Evolutionary conservation across 73 alveolate genomes (phyloP), one percentile per base, ranked within the genome.

Genomic region (Paramecium sonneborni): DNA sequence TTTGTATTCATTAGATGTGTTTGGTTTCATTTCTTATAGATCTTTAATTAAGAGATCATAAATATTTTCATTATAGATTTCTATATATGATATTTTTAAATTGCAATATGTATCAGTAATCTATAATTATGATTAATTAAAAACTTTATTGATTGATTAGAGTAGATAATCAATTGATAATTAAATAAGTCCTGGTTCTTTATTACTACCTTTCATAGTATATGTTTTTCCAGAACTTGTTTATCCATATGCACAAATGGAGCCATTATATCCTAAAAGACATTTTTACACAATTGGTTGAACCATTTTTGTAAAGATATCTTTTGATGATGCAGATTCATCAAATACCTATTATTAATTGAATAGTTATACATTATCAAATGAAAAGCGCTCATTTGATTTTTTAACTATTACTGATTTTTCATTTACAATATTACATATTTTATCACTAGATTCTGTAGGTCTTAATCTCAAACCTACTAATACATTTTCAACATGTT

Each of bases 211-310:
- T 18, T 79, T 43, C 90, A 79, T 79, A 3, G 90, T 79, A 18
- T 79, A 79, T n/a, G 90, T 79, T 62, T 79, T 79, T 79, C 90
- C 90, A 23, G 90, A 79, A 24, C 76, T 30, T 41, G 90, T 79
- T 28, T 79, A 79, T 4, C 90, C 90, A 79, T 79, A 79, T 9
- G 90, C 90, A n/a, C 90, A 79, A 37, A 79, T 44, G 4, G 74
- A 79, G 46, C 76, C 90, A 79, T 79, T 79, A 34, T 43, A 79
- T 20, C 90, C 90, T 43, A 3, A 21, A 9, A 79, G 69, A 30
- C 44, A 38, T 79, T 79, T 79, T n/a, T 44, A 5, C 14, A 79
- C 76, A 3, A 79, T 79, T 2, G 90, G 90, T 44, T 79, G 24
- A 5, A 79, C 72, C 72, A 79, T 20, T 34, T 79, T 43, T 2